Conservation (phyloP, 1,284 basidiomycete genomes). For the Cutaneotrichosporon mucoides region DNA sequence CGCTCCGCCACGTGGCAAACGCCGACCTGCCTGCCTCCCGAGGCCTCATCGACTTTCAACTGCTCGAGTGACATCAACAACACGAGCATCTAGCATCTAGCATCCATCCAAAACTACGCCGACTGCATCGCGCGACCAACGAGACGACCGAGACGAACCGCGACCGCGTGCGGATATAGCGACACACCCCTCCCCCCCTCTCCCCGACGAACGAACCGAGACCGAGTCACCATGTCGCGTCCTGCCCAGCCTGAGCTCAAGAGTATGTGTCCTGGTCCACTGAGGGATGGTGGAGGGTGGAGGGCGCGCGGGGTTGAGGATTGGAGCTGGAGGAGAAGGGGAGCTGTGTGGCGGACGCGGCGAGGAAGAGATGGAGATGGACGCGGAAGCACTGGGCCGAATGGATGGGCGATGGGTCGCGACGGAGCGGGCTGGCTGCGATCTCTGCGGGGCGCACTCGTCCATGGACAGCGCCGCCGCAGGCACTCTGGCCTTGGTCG, state of each 20-base stretch:
- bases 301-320: not conserved
- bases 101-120: too few species aligned
- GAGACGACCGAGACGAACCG: not conserved
- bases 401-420: too few species aligned
- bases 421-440: too few species aligned
- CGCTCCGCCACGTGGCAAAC: conserved; percentile 1
- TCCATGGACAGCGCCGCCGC: too few species aligned
- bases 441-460: too few species aligned
- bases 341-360: not conserved
- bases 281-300: not conserved
- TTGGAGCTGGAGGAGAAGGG: not conserved
- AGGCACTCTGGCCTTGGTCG: too few species aligned
- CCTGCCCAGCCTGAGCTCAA: conserved; percentile 89
- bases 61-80: too few species aligned
- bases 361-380: too few species aligned
- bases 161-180: not conserved
- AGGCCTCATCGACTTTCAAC: too few species aligned
- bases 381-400: too few species aligned
- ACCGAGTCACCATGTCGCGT: conserved; percentile 64
- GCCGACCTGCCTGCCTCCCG: not conserved
- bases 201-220: not conserved
- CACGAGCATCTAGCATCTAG: not conserved
- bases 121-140: too few species aligned
- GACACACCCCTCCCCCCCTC: not conserved
- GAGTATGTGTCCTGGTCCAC: conserved; percentile 54